Conservation (phyloP, 805 yeast genomes). For the Kodamaea restingae region DNA sequence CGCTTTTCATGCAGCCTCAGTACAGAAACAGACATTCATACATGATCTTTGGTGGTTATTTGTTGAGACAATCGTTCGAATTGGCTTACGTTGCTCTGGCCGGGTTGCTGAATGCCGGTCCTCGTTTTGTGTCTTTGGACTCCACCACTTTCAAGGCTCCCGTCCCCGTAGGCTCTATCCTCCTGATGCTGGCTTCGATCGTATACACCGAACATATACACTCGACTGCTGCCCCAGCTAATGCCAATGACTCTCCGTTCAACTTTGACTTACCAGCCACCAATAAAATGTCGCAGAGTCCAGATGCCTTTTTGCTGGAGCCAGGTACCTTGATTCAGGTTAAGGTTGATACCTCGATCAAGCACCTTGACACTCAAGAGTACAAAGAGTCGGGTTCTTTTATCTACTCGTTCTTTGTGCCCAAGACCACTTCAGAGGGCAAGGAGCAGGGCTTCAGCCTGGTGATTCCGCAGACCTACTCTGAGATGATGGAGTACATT, state of each 20-base stretch:
- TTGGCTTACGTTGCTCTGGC: slow-evolving; percentile 92
- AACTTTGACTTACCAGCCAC: slow-evolving; percentile 56
- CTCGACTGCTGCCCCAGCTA: slow-evolving; percentile 11
- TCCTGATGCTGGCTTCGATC: slow-evolving; percentile 76
- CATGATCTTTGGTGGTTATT: slow-evolving; percentile 93
- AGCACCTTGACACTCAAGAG: slow-evolving; percentile 57
- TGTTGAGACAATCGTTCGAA: slow-evolving; percentile 89
- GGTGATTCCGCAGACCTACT: slow-evolving; percentile 81
- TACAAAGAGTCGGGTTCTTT: slow-evolving; percentile 79
- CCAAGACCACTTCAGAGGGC: slow-evolving; percentile 45
- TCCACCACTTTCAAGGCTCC: slow-evolving; percentile 91
- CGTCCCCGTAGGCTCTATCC: slow-evolving; percentile 91
- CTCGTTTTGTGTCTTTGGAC: slow-evolving; percentile 85
- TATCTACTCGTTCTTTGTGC: slow-evolving; percentile 84
- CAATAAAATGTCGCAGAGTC: slow-evolving; percentile 48
- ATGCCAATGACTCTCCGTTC: slow-evolving; percentile 32
- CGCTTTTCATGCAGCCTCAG: slow-evolving; percentile 93
- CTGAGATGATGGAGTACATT: slow-evolving; percentile 88
- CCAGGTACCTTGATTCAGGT: slow-evolving; percentile 92
- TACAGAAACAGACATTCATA: slow-evolving; percentile 91
- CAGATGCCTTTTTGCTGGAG: slow-evolving; percentile 57
- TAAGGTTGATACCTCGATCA: slow-evolving; percentile 77
- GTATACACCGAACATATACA: slow-evolving; percentile 83
- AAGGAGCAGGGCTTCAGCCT: slow-evolving; percentile 59
- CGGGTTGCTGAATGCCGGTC: slow-evolving; percentile 77